Percentiles rank a stretch among this genome's conserved stretches.
Evolutionary conservation across 805 yeast species (phyloP).

Genomic region (Metschnikowia bowlesiae): DNA sequence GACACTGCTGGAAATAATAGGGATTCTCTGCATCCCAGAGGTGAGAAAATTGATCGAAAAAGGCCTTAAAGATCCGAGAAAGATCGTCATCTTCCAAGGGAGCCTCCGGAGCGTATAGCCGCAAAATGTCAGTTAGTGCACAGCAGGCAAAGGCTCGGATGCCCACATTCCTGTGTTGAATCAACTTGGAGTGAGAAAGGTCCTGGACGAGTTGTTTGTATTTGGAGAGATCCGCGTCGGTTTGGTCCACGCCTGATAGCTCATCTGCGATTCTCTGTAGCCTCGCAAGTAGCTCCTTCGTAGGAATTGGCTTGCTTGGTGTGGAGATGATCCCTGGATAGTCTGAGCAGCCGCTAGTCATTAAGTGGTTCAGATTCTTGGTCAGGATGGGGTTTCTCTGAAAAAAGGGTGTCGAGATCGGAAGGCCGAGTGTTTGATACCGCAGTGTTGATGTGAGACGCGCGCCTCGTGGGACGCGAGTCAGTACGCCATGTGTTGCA

Average conservation of each 20-base stretch:
- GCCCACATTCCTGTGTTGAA: conserved; percentile 60
- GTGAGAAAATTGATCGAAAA: conserved; percentile 57
- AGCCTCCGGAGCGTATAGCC: conserved; percentile 86
- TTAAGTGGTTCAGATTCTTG: neutral
- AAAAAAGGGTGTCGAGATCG: neutral
- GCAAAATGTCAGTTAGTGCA: conserved; percentile 67
- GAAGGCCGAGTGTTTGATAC: neutral
- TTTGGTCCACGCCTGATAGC: conserved; percentile 60
- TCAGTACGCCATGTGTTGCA: neutral
- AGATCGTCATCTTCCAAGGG: conserved; percentile 69
- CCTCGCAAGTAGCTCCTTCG: conserved; percentile 57
- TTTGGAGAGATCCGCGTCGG: conserved; percentile 44
- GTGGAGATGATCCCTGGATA: conserved; percentile 46
- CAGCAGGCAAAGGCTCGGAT: conserved; percentile 69
- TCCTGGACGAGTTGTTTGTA: conserved; percentile 43
- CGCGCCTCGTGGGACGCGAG: neutral
- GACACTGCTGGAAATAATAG: conserved; percentile 57
- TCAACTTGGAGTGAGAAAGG: conserved; percentile 53
- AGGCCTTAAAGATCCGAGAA: conserved; percentile 59
- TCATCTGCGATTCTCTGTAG: conserved; percentile 58
- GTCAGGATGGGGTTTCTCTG: neutral
- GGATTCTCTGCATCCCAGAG: conserved; percentile 54
- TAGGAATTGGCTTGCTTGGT: conserved; percentile 51
- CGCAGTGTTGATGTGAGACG: neutral
- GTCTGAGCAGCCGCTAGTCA: neutral